These are phyloP conservation scores for Beauveria pseudobassiana DNA, from an alignment of 2,329 filamentous ascomycete genomes.

Conservation along the genomic window DNA sequence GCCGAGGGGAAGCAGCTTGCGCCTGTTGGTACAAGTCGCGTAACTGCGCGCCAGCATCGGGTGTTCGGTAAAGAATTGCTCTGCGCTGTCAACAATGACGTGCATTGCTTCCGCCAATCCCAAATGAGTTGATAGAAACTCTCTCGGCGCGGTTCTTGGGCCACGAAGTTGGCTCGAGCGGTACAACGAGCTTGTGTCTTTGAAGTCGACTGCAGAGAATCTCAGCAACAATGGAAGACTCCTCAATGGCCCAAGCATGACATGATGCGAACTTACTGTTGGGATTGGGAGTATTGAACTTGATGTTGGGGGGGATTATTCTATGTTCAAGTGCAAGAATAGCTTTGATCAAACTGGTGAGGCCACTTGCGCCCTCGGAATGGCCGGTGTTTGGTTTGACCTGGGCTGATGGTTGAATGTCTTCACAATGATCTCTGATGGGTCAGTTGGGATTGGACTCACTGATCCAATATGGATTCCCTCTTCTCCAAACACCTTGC, in stretches of 20 bases:
- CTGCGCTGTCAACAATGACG: neutral
- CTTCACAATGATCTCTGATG: too few relatives aligned
- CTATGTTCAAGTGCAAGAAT: neutral
- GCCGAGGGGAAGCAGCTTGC: too few relatives aligned
- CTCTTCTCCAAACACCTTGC: neutral
- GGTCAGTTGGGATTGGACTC: too few relatives aligned
- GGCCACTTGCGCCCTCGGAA: constrained; percentile 15
- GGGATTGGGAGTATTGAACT: neutral
- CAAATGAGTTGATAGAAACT: neutral
- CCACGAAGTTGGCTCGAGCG: neutral
- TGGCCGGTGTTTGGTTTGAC: constrained; percentile 18
- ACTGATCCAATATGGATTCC: constrained; percentile 10
- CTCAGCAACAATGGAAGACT: too few relatives aligned
- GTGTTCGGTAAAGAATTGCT: too few relatives aligned
- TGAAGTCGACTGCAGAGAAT: neutral
- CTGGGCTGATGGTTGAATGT: too few relatives aligned
- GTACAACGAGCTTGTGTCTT: neutral
- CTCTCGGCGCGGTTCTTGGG: neutral
- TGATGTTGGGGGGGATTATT: neutral
- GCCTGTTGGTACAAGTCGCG: too few relatives aligned
- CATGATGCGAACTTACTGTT: neutral
- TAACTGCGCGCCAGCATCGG: too few relatives aligned
- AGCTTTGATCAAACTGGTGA: constrained; percentile 16
- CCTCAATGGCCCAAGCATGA: too few relatives aligned
- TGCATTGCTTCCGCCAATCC: neutral